Percentiles rank a stretch among this genome's conserved stretches.
These are phyloP conservation scores for Brasenia schreberi DNA, from an alignment of 164 flowering plant genomes.

Conservation along the genomic window DNA sequence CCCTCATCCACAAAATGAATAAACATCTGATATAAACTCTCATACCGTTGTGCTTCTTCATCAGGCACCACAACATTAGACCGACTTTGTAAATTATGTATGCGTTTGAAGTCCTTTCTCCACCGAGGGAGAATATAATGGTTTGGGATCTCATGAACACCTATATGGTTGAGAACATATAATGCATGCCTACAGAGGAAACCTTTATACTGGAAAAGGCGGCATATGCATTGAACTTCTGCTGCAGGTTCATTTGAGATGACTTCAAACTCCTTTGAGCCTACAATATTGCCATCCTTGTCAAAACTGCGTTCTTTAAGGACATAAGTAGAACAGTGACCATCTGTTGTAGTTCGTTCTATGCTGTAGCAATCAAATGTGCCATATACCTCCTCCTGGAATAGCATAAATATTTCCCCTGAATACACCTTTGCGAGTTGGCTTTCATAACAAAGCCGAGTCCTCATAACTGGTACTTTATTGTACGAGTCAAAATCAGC, in stretches of 20 bases:
- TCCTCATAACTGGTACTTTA: slow-evolving; percentile 2
- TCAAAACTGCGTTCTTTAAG: slow-evolving; percentile 1
- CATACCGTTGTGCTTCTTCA: neutral
- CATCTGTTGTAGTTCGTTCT: neutral
- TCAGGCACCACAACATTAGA: neutral
- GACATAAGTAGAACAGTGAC: neutral
- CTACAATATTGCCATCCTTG: neutral
- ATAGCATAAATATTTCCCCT: slow-evolving; percentile 1
- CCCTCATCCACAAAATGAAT: slow-evolving; percentile 3
- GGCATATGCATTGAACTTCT: slow-evolving; percentile 1
- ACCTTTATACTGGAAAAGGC: slow-evolving; percentile 1
- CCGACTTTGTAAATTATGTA: neutral
- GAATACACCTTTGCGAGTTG: slow-evolving; percentile 1
- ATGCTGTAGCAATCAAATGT: neutral
- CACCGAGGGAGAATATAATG: slow-evolving; percentile 3
- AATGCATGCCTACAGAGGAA: slow-evolving; percentile 4
- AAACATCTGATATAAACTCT: neutral
- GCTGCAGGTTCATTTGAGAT: neutral
- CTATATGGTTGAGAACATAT: neutral
- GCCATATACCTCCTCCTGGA: slow-evolving; percentile 1
- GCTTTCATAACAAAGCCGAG: neutral
- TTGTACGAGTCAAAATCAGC: slow-evolving; percentile 5
- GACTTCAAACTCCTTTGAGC: neutral
- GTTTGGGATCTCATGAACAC: slow-evolving; percentile 1
- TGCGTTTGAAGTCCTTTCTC: slow-evolving; percentile 1